Evolutionary conservation across 306 rosid genomes (phyloP), one percentile per base, ranked within the genome.

Genomic region (Rosa rugosa): DNA sequence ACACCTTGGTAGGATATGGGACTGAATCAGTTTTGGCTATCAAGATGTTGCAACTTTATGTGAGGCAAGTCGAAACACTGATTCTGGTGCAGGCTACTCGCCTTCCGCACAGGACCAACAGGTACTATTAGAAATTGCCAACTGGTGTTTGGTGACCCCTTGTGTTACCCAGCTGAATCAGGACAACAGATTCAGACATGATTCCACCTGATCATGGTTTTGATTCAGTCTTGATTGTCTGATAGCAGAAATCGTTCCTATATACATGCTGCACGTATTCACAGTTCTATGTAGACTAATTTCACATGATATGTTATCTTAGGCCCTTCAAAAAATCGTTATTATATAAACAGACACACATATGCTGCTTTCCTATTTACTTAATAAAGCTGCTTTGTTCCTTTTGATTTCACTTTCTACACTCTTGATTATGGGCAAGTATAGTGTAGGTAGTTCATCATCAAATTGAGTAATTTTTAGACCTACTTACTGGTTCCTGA

Each of bases 81-180:
- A 75, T 42, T 70, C 31, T 69, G 23, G 57, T 84, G 79, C 93
- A 93, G 98, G 88, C 98, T 91, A 77, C 98, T 93, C 59, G 93
- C 97, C n/a, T 90, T 86, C 80, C 90, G 54, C 86, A 93, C 98
- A 0, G 97, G 98, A 69, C 89, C 98, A 16, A 91, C 97, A 83
- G 97, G 98, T 93, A 80, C n/a, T 6, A 36, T 31, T 79, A 3
- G 49, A 41, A 6, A 16, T 17, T 60, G 47, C 71, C 34, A 50
- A 11, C 51, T 46, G 51, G 27, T 67, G 8, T 42, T 42, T 42
- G 45, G 45, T 42, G 9, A 42, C 45, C 45, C 45, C 45, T 42
- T 8, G 12, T 20, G 9, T 57, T 22, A 57, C 34, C 64, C 64
- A 6, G 64, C 6, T 57, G 64, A 4, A 57, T 57, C 64, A 57